Evolutionary conservation across 352 stramenopile genomes (phyloP).

Genomic region (Pythium catenulatum): DNA sequence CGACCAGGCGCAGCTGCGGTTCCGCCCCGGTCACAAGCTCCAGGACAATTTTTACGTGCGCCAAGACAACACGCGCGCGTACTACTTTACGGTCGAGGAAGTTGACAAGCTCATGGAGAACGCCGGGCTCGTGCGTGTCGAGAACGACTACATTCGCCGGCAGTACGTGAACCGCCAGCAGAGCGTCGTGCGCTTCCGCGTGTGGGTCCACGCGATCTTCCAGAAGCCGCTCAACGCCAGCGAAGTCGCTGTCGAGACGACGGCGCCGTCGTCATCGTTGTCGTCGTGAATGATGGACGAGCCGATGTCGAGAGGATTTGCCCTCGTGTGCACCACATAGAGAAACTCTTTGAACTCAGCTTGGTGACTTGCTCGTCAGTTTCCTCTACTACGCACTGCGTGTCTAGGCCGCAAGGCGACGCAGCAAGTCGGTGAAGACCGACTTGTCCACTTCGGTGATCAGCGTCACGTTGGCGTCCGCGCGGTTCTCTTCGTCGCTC

Average conservation of each 20-base stretch:
- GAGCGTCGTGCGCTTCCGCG: constrained; percentile 90
- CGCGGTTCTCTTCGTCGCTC: constrained; percentile 58
- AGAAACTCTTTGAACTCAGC: background rate
- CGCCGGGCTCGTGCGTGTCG: constrained; percentile 78
- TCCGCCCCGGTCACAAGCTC: constrained; percentile 92
- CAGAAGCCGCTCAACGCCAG: constrained; percentile 80
- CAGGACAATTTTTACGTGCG: constrained; percentile 97
- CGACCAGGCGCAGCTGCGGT: constrained; percentile 97
- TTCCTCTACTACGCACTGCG: background rate
- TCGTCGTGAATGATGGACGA: background rate
- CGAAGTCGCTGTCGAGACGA: background rate
- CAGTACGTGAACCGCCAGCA: constrained; percentile 94
- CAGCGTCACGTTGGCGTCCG: constrained; percentile 80
- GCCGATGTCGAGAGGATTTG: background rate
- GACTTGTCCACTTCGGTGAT: constrained; percentile 79
- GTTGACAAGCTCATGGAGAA: constrained; percentile 78
- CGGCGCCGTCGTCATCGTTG: background rate
- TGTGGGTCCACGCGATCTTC: constrained; percentile 93
- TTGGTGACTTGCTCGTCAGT: background rate
- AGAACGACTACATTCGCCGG: constrained; percentile 93
- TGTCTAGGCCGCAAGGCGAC: constrained; percentile 62
- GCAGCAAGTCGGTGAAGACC: constrained; percentile 80
- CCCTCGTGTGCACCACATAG: background rate
- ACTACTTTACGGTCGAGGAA: constrained; percentile 96
- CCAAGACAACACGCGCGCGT: constrained; percentile 96